Percentiles rank a stretch among this genome's conserved stretches.
Conservation (phyloP, 2,329 filamentous ascomycete species). For the Intubia oerlemansii region DNA sequence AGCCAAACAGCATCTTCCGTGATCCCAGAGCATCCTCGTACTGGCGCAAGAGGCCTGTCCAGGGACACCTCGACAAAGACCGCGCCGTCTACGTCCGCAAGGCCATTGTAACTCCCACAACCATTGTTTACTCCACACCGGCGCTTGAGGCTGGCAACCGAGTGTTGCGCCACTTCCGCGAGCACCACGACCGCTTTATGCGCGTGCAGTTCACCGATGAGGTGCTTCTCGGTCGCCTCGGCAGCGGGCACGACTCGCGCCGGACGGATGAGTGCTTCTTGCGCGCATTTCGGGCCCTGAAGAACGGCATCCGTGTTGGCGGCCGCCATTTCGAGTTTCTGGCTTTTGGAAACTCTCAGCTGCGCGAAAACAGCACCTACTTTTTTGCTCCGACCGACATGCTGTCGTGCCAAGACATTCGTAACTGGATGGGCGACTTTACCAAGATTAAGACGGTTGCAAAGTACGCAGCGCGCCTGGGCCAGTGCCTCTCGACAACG, state of each 20-base stretch:
- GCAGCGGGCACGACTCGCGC: constrained; percentile 26
- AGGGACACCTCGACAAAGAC: constrained; percentile 4
- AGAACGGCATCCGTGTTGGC: constrained; percentile 63
- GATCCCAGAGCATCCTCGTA: constrained; percentile 26
- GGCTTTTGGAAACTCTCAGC: constrained; percentile 87
- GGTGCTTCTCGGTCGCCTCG: constrained; percentile 36
- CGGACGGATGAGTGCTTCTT: constrained; percentile 51
- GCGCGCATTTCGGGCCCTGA: constrained; percentile 48
- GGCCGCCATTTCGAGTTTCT: constrained; percentile 73
- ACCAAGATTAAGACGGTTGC: constrained; percentile 63
- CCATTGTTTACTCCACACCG: constrained; percentile 57
- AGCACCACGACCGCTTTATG: constrained; percentile 57
- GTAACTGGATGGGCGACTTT: constrained; percentile 73
- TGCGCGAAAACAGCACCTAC: constrained; percentile 77
- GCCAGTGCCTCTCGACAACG: constrained; percentile 93
- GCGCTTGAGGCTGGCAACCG: constrained; percentile 74
- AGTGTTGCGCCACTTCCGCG: constrained; percentile 52
- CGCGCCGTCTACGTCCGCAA: constrained; percentile 37
- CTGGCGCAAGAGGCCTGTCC: constrained; percentile 9
- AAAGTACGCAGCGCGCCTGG: constrained; percentile 72
- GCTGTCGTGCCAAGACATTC: constrained; percentile 54
- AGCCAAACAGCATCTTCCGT: constrained; percentile 54
- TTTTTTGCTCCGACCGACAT: constrained; percentile 61
- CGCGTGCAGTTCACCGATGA: constrained; percentile 84
- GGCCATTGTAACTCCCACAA: constrained; percentile 65